Evolutionary conservation across 2,329 filamentous ascomycete species (phyloP), one percentile per base, ranked within the genome.

Genomic region (Podosphaera xanthii): DNA sequence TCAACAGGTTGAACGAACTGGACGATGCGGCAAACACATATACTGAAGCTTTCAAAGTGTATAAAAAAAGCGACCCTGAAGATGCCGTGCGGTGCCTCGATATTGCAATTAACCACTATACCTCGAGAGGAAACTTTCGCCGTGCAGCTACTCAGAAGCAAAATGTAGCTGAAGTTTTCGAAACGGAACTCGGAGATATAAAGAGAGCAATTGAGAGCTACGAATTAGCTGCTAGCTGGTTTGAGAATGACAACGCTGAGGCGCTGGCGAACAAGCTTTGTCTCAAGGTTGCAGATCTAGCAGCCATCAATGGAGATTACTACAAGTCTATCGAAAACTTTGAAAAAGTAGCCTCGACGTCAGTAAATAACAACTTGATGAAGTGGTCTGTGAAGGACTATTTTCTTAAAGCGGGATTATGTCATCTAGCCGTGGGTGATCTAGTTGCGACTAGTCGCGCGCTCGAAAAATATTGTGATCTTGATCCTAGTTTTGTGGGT

Each of bases 361-460:
- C 84, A 42, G 82, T 95, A 66, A 83, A 83, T 71, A 96, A 94
- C 75, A 92, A 94, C 71, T 76, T 95, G 60, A 91, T 94, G 86
- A 86, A 84, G 70, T 94, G 87, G 80, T 87, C 82, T 55, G 88
- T 97, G 63, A 97, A 96, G 72, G 89, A 96, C 64, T 96, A 96
- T 73, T 83, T 96, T 68, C 78, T 97, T 68, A 95, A 96, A 74
- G 87, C 88, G 0, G 90, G 89, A 38, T 86, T 97, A 69, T 96
- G 90, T 74, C 85, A 94, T 70, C 77, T 97, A 44, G 81, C 80
- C 46, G 76, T 75, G 22, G 76, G 76, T 61, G 91, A 97, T 70
- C 74, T 85, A 66, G 86, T 96, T 59, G 86, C 84, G 55, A 79
- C 83, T 22, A 84, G 84, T 68, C 80, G 87, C 57, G 90, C 89